Percentiles rank a stretch among this genome's conserved stretches.
phyloP scores from a whole-genome alignment of 2,329 filamentous ascomycete genomes.

The Raffaelea deltoideospora region DNA sequence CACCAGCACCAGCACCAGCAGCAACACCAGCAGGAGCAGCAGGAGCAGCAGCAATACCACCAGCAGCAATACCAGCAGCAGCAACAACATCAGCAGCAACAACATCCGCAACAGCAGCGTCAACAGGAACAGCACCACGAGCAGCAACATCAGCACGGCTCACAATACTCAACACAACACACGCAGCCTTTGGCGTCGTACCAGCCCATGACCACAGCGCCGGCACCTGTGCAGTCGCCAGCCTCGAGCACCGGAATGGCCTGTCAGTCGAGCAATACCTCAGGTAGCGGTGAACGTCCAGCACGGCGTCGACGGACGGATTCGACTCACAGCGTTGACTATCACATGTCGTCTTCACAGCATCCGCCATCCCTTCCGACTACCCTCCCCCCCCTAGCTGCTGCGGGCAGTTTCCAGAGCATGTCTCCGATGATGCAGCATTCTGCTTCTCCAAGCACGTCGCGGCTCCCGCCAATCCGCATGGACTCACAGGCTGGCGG shows the following conservation, averaged over 20 bases:
- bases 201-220: conserved; percentile 2
- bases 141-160: not conserved
- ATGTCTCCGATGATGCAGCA: conserved; percentile 7
- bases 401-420: conserved; percentile 3
- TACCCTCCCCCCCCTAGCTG: conserved; percentile 1
- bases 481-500: no score
- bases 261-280: conserved; percentile 10
- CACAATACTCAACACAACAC: no score
- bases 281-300: conserved; percentile 8
- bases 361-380: conserved; percentile 1
- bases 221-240: no score
- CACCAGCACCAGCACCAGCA: not conserved
- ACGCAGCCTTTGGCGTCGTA: not conserved
- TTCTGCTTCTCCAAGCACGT: conserved; percentile 5
- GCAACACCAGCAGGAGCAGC: conserved; percentile 1
- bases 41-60: conserved; percentile 1
- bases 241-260: conserved; percentile 11
- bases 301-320: conserved; percentile 8
- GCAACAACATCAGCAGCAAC: conserved; percentile 11
- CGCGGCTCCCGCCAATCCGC: conserved; percentile 5
- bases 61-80: conserved; percentile 1
- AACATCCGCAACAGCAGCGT: conserved; percentile 12
- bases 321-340: conserved; percentile 4
- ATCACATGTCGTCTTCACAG: conserved; percentile 1
- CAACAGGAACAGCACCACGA: not conserved